Evolutionary conservation across 805 yeast genomes (phyloP).

Genomic region (Cyberlindnera xishuangbannaensis): DNA sequence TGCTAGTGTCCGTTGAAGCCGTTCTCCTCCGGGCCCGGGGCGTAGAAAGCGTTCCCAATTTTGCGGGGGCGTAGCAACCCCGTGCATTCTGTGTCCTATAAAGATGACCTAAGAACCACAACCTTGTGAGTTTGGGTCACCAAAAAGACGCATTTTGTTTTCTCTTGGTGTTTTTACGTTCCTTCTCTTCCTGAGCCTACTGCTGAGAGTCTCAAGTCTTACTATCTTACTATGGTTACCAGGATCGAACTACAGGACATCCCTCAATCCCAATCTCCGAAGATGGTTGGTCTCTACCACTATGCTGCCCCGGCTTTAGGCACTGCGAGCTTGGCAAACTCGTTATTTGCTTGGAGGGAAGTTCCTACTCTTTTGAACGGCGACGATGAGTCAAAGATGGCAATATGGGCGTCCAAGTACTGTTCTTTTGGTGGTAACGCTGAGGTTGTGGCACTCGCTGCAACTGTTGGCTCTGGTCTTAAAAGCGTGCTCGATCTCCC

Average conservation of each 20-base stretch:
- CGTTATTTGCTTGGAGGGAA: constrained; percentile 14
- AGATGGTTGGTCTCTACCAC: constrained; percentile 1
- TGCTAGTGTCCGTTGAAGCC: too few relatives aligned
- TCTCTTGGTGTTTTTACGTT: too few relatives aligned
- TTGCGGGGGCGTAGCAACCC: too few relatives aligned
- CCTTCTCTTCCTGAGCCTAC: too few relatives aligned
- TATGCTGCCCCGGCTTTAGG: constrained; percentile 15
- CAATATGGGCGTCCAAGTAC: constrained; percentile 15
- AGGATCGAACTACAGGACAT: constrained; percentile 7
- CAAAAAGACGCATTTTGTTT: too few relatives aligned
- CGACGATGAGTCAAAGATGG: constrained; percentile 11
- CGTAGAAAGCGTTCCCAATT: too few relatives aligned
- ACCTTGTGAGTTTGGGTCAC: too few relatives aligned
- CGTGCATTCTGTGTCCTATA: too few relatives aligned
- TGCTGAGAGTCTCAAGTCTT: too few relatives aligned
- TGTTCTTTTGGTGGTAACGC: constrained; percentile 7
- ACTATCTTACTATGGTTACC: constrained; percentile 9
- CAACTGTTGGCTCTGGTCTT: constrained; percentile 14
- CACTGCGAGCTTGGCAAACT: constrained; percentile 12
- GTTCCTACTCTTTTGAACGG: constrained; percentile 14
- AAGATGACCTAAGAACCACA: too few relatives aligned
- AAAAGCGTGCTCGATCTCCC: constrained; percentile 11
- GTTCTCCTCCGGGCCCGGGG: too few relatives aligned
- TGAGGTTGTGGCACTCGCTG: constrained; percentile 8
- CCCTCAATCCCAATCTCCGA: neutral